These are phyloP conservation scores for Lentinula raphanica DNA, from an alignment of 768 basidiomycete species.

Conservation along the genomic window DNA sequence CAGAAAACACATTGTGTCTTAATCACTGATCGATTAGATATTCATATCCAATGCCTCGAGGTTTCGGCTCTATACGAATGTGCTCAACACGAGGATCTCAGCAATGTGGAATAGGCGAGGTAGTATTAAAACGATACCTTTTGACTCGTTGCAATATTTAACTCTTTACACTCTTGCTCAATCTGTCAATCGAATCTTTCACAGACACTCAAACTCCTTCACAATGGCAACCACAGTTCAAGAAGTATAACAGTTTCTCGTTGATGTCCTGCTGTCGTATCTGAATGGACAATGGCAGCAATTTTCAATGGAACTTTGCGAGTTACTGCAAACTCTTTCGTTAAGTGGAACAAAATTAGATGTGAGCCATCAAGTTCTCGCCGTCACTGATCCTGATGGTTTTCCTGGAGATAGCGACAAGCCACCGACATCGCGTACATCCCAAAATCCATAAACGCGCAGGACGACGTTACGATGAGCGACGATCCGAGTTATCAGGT, in stretches of 20 bases:
- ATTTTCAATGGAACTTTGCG: conserved; percentile 46
- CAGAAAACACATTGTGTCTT: background rate
- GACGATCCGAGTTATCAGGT: conserved; percentile 44
- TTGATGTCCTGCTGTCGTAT: too few species aligned
- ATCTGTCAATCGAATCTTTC: background rate
- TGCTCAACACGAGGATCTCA: background rate
- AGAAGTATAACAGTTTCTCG: background rate
- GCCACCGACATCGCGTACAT: conserved; percentile 17
- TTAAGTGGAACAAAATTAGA: conserved; percentile 16
- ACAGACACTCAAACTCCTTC: too few species aligned
- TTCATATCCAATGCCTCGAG: background rate
- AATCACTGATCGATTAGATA: background rate
- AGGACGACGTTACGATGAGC: conserved; percentile 36
- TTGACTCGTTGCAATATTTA: too few species aligned
- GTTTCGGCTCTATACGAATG: background rate
- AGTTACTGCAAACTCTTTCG: conserved; percentile 35
- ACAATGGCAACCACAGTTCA: background rate
- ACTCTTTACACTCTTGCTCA: too few species aligned
- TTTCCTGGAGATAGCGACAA: conserved; percentile 41
- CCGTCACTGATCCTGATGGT: conserved; percentile 9
- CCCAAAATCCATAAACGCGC: conserved; percentile 8
- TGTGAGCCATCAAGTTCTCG: conserved; percentile 16
- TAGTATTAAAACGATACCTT: background rate
- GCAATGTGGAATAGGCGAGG: background rate
- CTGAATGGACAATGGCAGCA: background rate